These are phyloP conservation scores for Solidago caesia DNA, from an alignment of 129 eudicot species.

Conservation along the genomic window DNA sequence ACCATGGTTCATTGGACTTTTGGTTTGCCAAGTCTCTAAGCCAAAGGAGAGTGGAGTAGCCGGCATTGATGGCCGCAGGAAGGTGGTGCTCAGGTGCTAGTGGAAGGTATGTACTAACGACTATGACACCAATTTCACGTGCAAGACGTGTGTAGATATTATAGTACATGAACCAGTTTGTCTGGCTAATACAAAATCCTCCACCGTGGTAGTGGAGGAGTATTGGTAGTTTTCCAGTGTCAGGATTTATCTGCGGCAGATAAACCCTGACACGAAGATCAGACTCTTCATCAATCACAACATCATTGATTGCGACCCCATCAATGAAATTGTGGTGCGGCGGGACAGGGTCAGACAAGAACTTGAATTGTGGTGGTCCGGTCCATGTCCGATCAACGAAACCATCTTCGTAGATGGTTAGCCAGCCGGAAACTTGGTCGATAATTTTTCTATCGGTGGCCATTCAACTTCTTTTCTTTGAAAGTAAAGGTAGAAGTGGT, in stretches of 20 bases:
- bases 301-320: slow-evolving; percentile 54
- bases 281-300: slow-evolving; percentile 21
- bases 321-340: slow-evolving; percentile 56
- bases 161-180: slow-evolving; percentile 77
- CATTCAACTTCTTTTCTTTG: slow-evolving; percentile 18
- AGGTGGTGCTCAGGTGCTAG: slow-evolving; percentile 85
- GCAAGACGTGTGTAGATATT: slow-evolving; percentile 55
- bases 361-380: slow-evolving; percentile 74
- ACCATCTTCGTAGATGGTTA: slow-evolving; percentile 57
- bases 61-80: slow-evolving; percentile 71
- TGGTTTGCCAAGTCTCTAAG: slow-evolving; percentile 44
- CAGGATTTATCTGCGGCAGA: slow-evolving; percentile 39
- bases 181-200: slow-evolving; percentile 67
- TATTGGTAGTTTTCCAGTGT: slow-evolving; percentile 47
- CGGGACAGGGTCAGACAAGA: slow-evolving; percentile 67
- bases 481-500: background rate
- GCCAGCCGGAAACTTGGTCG: slow-evolving; percentile 83
- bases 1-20: slow-evolving; percentile 38
- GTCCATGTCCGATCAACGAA: slow-evolving; percentile 70
- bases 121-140: slow-evolving; percentile 35
- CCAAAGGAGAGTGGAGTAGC: slow-evolving; percentile 59
- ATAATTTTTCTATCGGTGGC: slow-evolving; percentile 34
- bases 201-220: slow-evolving; percentile 80
- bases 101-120: slow-evolving; percentile 58
- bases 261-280: slow-evolving; percentile 51